These are phyloP conservation scores for Mollisiaceae sp. DNA, from an alignment of 2,329 filamentous ascomycete genomes.

Conservation along the genomic window DNA sequence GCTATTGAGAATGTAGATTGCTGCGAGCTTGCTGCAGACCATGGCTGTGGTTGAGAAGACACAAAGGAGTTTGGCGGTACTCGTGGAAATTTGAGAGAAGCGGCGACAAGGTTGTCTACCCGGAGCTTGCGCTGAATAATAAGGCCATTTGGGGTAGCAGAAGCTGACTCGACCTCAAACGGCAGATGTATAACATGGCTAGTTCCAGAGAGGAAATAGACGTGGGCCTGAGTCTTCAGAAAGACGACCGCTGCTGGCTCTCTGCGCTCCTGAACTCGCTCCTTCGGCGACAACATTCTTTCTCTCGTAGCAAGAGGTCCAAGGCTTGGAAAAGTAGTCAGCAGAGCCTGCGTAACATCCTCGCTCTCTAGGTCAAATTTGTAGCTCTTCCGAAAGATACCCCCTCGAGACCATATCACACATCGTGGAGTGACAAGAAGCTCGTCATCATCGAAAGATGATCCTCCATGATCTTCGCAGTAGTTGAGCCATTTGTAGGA, in stretches of 20 bases:
- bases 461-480: constrained; percentile 48
- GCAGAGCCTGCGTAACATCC: constrained; percentile 80
- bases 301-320: constrained; percentile 36
- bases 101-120: constrained; percentile 53
- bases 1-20: constrained; percentile 61
- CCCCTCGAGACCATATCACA: constrained; percentile 81
- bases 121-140: constrained; percentile 82
- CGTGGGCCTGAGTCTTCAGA: constrained; percentile 88
- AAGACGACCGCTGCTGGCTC: constrained; percentile 85
- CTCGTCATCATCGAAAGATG: constrained; percentile 42
- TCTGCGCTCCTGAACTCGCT: constrained; percentile 32
- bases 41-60: constrained; percentile 66
- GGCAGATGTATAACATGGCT: constrained; percentile 91
- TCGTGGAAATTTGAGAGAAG: constrained; percentile 60
- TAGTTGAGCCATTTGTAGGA: constrained; percentile 79
- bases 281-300: constrained; percentile 35
- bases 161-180: constrained; percentile 89
- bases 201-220: constrained; percentile 88
- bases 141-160: constrained; percentile 81
- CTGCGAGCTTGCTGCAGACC: constrained; percentile 54
- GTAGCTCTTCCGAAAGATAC: constrained; percentile 83
- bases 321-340: constrained; percentile 74
- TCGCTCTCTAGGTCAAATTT: constrained; percentile 88
- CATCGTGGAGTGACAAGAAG: constrained; percentile 41
- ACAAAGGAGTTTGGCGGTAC: constrained; percentile 86